These are phyloP conservation scores for Fraxinus quadrangulata DNA, from an alignment of 257 asterid species.

Conservation along the genomic window DNA sequence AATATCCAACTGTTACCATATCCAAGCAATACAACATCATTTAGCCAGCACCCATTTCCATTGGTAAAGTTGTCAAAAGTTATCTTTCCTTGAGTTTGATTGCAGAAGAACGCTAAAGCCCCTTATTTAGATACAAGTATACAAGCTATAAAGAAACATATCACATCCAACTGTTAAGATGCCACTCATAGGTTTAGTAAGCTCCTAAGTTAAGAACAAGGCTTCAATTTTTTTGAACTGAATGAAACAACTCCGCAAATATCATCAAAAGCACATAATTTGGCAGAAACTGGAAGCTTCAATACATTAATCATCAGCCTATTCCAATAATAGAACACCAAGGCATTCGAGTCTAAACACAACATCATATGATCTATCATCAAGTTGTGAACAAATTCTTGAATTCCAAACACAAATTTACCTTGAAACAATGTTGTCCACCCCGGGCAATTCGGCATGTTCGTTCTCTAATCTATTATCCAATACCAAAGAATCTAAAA, in stretches of 20 bases:
- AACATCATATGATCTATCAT: not conserved
- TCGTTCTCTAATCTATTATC: constrained; percentile 27
- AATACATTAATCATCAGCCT: not conserved
- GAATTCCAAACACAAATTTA: constrained; percentile 19
- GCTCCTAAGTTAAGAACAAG: not conserved
- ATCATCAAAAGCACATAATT: constrained; percentile 13
- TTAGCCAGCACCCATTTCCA: not conserved
- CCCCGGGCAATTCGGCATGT: constrained; percentile 3
- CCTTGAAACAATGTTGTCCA: constrained; percentile 24
- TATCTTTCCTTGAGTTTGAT: not conserved
- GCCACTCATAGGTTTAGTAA: not conserved
- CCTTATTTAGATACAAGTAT: not conserved
- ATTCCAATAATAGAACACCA: not conserved
- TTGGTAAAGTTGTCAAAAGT: not conserved
- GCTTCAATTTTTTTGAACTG: not conserved
- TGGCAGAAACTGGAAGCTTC: not conserved
- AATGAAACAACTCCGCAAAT: constrained; percentile 36
- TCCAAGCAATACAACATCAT: not conserved
- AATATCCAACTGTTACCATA: not conserved
- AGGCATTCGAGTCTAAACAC: not conserved
- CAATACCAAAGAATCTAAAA: constrained; percentile 19
- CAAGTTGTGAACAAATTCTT: constrained; percentile 25
- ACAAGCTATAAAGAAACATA: not conserved
- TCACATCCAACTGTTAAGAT: not conserved
- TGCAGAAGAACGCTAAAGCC: not conserved